Evolutionary conservation across 352 stramenopile species (phyloP).

Genomic region (Phytophthora cactorum): DNA sequence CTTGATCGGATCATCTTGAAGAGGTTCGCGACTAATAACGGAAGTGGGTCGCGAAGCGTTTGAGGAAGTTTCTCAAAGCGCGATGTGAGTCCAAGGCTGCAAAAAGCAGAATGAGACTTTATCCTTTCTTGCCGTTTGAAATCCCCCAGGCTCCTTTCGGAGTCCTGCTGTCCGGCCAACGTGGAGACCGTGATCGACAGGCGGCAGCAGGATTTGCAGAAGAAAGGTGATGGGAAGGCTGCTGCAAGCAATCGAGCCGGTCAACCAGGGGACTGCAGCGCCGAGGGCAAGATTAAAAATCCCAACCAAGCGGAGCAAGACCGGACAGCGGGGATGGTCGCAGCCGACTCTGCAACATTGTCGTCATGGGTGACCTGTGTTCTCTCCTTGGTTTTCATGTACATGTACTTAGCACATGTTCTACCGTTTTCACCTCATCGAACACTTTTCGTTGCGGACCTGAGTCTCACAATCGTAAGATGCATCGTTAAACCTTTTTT

Average conservation of each 20-base stretch:
- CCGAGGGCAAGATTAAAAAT: slow-evolving; percentile 21
- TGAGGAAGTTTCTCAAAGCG: neutral
- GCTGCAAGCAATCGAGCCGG: slow-evolving; percentile 33
- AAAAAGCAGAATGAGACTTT: neutral
- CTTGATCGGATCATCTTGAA: slow-evolving; percentile 32
- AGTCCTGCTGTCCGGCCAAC: slow-evolving; percentile 5
- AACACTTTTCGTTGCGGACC: slow-evolving; percentile 19
- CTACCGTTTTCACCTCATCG: slow-evolving; percentile 2
- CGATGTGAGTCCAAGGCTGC: neutral
- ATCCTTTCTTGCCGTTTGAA: slow-evolving; percentile 10
- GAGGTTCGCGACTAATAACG: no score
- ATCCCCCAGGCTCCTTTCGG: neutral
- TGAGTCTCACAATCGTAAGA: slow-evolving; percentile 15
- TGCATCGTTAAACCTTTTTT: slow-evolving; percentile 22
- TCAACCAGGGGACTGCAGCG: slow-evolving; percentile 9
- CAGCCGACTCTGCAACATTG: neutral
- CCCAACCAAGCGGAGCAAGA: slow-evolving; percentile 9
- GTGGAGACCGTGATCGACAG: slow-evolving; percentile 15
- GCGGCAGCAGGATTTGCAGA: slow-evolving; percentile 28
- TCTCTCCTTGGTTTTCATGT: slow-evolving; percentile 15
- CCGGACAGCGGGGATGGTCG: neutral
- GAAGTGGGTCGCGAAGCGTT: no score
- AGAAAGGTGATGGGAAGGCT: slow-evolving; percentile 24
- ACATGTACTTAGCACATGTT: neutral
- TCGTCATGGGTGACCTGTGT: neutral